Evolutionary conservation across 768 basidiomycete species (phyloP).

Genomic region (Lentinula detonsa): DNA sequence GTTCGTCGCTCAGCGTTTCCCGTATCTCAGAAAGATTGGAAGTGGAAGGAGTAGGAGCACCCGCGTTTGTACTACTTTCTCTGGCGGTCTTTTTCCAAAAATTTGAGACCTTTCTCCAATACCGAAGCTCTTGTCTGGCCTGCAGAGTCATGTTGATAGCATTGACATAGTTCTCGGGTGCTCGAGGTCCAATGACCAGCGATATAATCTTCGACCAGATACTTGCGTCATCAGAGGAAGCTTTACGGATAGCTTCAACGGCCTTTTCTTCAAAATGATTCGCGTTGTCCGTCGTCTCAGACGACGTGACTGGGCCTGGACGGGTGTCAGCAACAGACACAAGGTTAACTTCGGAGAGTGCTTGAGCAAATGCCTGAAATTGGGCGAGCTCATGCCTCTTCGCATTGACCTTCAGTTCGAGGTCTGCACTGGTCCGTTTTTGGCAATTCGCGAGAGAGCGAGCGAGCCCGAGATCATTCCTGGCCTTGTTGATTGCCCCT

Average conservation of each 20-base stretch:
- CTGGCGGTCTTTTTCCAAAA: slow-evolving; percentile 42
- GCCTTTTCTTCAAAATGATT: slow-evolving; percentile 33
- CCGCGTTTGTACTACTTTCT: slow-evolving; percentile 16
- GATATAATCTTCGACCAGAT: slow-evolving; percentile 39
- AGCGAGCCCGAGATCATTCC: not conserved
- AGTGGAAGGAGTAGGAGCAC: slow-evolving; percentile 30
- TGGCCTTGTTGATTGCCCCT: not conserved
- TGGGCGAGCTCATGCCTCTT: slow-evolving; percentile 4
- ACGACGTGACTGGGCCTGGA: slow-evolving; percentile 1
- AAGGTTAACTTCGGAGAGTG: not conserved
- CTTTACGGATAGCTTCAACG: slow-evolving; percentile 35
- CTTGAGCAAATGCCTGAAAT: not conserved
- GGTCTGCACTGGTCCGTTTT: not conserved
- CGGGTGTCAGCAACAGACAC: not conserved
- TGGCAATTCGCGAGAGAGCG: slow-evolving; percentile 1
- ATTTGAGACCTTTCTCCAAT: slow-evolving; percentile 34
- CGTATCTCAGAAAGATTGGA: slow-evolving; percentile 32
- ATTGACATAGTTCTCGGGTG: slow-evolving; percentile 36
- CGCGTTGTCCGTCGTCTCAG: not conserved
- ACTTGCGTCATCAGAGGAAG: slow-evolving; percentile 28
- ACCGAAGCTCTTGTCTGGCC: slow-evolving; percentile 35
- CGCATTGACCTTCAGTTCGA: not conserved
- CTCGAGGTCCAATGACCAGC: slow-evolving; percentile 25
- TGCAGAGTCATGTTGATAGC: slow-evolving; percentile 40
- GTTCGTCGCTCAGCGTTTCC: slow-evolving; percentile 25